Conservation (phyloP, 495 filamentous ascomycete species). For the Daldinia bambusicola region DNA sequence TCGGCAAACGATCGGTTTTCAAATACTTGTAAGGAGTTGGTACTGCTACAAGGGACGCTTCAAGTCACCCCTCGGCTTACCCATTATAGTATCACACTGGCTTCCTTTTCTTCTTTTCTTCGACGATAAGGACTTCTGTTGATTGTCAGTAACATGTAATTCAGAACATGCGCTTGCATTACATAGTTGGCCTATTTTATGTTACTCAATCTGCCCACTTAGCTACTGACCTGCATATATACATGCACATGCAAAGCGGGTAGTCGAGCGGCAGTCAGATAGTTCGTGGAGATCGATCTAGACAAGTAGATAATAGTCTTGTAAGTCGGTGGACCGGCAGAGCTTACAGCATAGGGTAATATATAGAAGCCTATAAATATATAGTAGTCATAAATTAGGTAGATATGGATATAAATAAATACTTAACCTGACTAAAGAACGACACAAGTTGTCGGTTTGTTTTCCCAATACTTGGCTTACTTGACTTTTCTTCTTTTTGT, state of each 20-base stretch:
- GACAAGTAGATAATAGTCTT: no score
- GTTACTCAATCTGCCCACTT: slow-evolving; percentile 28
- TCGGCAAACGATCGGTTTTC: slow-evolving; percentile 42
- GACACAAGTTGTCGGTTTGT: neutral
- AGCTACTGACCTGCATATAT: slow-evolving; percentile 13
- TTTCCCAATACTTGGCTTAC: neutral
- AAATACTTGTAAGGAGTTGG: slow-evolving; percentile 49
- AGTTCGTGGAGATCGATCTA: slow-evolving; percentile 31
- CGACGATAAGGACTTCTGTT: slow-evolving; percentile 1
- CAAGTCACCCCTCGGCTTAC: slow-evolving; percentile 53
- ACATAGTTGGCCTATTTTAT: slow-evolving; percentile 19
- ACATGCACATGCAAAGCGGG: slow-evolving; percentile 43
- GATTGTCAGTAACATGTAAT: neutral
- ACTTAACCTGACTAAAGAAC: neutral
- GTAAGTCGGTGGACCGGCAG: slow-evolving; percentile 20
- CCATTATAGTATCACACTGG: neutral
- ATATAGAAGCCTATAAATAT: neutral
- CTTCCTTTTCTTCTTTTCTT: no score
- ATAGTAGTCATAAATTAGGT: no score
- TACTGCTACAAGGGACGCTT: slow-evolving; percentile 59
- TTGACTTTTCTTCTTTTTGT: neutral
- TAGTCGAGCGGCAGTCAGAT: slow-evolving; percentile 28
- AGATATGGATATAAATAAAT: no score
- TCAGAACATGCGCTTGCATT: neutral
- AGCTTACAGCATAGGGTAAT: neutral